Base-by-base conservation (phyloP, 345 rosid genomes). In the Eutrema yunnanense region DNA sequence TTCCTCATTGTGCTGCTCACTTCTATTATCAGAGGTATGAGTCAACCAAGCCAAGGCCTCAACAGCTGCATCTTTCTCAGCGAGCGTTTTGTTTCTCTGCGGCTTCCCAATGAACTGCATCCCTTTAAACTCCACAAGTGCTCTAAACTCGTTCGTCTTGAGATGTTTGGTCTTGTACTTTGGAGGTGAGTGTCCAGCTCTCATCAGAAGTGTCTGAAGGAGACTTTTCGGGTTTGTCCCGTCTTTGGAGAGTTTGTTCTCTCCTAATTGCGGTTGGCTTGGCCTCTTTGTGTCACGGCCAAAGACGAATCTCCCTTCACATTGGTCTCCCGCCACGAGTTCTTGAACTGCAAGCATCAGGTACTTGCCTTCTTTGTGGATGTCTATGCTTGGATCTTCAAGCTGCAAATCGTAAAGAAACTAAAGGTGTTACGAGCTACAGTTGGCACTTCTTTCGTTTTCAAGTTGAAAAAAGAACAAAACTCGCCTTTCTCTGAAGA, bases 61-160 rank as follows among this genome's bases (percentile, higher is more conserved):
- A 40, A 92, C 73, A 41, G 98, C 98, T 59, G 99, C 99, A 67
- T 92, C 98, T 74, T 92, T 85, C 87, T 95, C 99, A 1, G 99
- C 97, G 0, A 88, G 85, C 70, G 91, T 97, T 84, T 95, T 95
- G 82, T 88, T 95, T 74, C 78, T 88, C 84, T 80, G 88, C 34
- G 99, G 97, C 70, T 95, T 95, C 40, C 98, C 99, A 0, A 95
- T 92, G 67, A 95, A 95, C 46, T 95, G 99, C 97, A 95, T 92
- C 8, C 98, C 99, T 77, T 92, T 92, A 81, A 95, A 92, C 78
- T 95, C 99, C 19, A 87, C 96, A 9, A 95, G 87, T 12, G 98
- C 96, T 67, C 98, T 82, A 64, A 87, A 95, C 84, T 95, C 99
- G 38, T 95, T 92, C 0, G 97, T 87, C 82, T 92, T 88, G 9